Evolutionary conservation across 2,329 filamentous ascomycete species (phyloP).

Genomic region (Coniochaeta sp.): DNA sequence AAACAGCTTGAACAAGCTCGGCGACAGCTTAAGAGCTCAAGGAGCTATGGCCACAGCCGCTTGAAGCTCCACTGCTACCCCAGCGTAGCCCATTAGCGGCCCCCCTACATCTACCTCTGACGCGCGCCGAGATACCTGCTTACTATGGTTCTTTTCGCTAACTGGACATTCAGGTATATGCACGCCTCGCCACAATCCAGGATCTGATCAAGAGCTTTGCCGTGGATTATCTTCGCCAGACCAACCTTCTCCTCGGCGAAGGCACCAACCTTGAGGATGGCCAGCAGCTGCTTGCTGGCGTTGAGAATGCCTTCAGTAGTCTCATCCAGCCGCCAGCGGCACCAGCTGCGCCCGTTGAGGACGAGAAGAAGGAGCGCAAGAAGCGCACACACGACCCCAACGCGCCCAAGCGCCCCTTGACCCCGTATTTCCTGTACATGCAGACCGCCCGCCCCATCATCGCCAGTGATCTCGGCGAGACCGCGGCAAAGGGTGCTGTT

Average conservation of each 20-base stretch:
- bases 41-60: slow-evolving; percentile 3
- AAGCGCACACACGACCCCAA: slow-evolving; percentile 84
- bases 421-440: slow-evolving; percentile 93
- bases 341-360: slow-evolving; percentile 38
- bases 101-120: not conserved
- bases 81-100: slow-evolving; percentile 8
- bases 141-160: slow-evolving; percentile 15
- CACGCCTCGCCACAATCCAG: slow-evolving; percentile 71
- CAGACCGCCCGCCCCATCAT: slow-evolving; percentile 80
- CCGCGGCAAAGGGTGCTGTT: slow-evolving; percentile 76
- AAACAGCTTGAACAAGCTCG: too few relatives aligned
- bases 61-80: slow-evolving; percentile 1
- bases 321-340: slow-evolving; percentile 31
- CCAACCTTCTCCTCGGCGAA: slow-evolving; percentile 71
- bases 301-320: slow-evolving; percentile 41
- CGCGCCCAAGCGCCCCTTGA: slow-evolving; percentile 87
- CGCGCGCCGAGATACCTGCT: not conserved
- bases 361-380: slow-evolving; percentile 80
- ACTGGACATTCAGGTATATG: slow-evolving; percentile 54
- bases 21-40: too few relatives aligned
- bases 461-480: slow-evolving; percentile 65
- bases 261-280: slow-evolving; percentile 41
- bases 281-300: slow-evolving; percentile 36
- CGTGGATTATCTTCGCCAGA: slow-evolving; percentile 80
- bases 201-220: slow-evolving; percentile 73